Evolutionary conservation across 2,329 filamentous ascomycete species (phyloP), one percentile per base, ranked within the genome.

Genomic region (Grosmannia huntii): DNA sequence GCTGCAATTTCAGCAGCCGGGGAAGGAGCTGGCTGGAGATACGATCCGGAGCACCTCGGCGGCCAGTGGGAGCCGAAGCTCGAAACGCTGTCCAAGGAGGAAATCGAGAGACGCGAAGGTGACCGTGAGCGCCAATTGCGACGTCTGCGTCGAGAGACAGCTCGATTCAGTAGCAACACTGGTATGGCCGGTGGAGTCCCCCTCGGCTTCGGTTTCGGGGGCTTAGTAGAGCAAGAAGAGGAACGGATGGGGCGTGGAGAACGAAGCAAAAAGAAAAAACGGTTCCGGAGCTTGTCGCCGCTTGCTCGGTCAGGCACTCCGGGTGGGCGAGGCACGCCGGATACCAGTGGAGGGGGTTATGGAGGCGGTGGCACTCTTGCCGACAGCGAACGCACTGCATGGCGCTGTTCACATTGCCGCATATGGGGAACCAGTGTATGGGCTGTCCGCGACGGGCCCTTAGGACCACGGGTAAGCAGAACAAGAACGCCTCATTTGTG

Each of bases 81-180:
- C 10, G 89, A 92, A 69, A 77, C 80, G 0, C 74, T 99, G 2
- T 91, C 86, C 46, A 95, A 96, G 65, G 94, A 99, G 66, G 94
- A 99, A 68, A 97, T 99, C 57, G 94, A 99, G 72, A 95, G 95
- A 74, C 83, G 94, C 31, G 94, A 99, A 71, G 90, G 90, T 56
- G 94, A 99, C 68, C 82, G 94, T 49, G 94, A 99, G 71, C 80
- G 94, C 58, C 90, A 97, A 71, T 87, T 96, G 46, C 81, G 94
- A 60, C 81, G 94, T 60, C 74, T 96, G 62, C 82, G 94, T 58
- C 81, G 94, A 68, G 94, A 99, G 71, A 97, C 92, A 11, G 92
- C 92, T 1, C 82, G 90, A 28, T 96, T 97, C 70, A 94, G 89
- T 59, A 92, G 89, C 51, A 94, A 87, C 25, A 81, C 89, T 0